A percentile compares a stretch with the other conserved stretches of the same genome.
Evolutionary conservation across 1,284 basidiomycete genomes (phyloP).

Genomic region (Uromyces viciae-fabae): DNA sequence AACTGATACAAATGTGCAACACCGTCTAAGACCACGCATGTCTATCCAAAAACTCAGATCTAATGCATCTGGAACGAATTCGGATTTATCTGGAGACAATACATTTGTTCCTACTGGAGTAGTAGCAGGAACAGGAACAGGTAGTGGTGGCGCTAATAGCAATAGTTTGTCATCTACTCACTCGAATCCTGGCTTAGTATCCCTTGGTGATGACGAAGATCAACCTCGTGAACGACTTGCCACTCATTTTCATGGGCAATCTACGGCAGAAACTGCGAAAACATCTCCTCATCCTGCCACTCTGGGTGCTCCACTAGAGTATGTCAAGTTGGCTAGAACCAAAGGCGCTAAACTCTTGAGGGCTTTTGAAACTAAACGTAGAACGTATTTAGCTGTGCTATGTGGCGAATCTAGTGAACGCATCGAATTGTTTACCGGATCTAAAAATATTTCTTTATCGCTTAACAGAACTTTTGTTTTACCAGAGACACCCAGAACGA

Average conservation of each 20-base stretch:
- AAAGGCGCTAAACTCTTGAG: conserved; percentile 75
- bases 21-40: not conserved
- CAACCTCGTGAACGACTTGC: conserved; percentile 41
- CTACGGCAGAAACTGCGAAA: conserved; percentile 16
- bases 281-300: conserved; percentile 41
- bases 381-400: conserved; percentile 83
- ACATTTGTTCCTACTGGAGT: not conserved
- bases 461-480: conserved; percentile 72
- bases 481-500: conserved; percentile 74
- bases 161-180: no score
- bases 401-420: conserved; percentile 89
- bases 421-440: conserved; percentile 73
- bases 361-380: conserved; percentile 76
- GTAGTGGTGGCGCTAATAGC: no score
- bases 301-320: conserved; percentile 61
- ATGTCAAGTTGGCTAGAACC: conserved; percentile 82
- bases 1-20: not conserved
- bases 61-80: conserved; percentile 5
- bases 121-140: not conserved
- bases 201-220: conserved; percentile 9
- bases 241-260: conserved; percentile 38
- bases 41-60: conserved; percentile 24
- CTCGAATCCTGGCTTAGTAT: no score
- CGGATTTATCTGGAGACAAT: not conserved
- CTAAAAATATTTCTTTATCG: conserved; percentile 51